These are phyloP conservation scores for Pistacia integerrima DNA, from an alignment of 345 rosid genomes.

Conservation along the genomic window DNA sequence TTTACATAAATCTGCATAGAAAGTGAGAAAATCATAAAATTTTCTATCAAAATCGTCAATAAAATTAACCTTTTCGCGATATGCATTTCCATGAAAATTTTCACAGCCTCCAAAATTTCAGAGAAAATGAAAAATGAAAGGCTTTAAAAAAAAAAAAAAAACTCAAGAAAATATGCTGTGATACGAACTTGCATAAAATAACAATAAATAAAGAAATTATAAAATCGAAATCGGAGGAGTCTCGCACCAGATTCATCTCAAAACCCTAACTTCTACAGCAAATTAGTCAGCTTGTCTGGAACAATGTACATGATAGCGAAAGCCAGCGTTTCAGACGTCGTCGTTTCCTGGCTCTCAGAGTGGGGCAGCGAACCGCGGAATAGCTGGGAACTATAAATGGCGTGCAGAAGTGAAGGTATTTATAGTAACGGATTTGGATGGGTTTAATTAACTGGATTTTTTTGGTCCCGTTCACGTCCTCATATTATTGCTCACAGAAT, in stretches of 20 bases:
- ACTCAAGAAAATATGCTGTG: background rate
- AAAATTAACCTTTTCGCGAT: too few species aligned
- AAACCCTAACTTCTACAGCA: conserved; percentile 35
- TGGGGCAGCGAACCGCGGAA: background rate
- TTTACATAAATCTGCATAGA: too few species aligned
- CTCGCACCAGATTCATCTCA: conserved; percentile 49
- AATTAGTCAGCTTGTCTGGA: conserved; percentile 5
- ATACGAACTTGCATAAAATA: too few species aligned
- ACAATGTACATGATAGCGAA: background rate
- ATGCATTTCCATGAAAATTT: background rate
- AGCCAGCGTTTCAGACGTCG: background rate
- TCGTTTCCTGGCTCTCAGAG: background rate
- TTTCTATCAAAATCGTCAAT: background rate
- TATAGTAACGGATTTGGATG: conserved; percentile 1
- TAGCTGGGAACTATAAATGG: background rate
- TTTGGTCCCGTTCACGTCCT: background rate
- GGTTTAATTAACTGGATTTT: background rate
- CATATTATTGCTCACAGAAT: too few species aligned
- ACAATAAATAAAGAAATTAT: background rate
- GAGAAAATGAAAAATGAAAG: background rate
- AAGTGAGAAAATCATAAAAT: conserved; percentile 17
- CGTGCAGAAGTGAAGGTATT: background rate
- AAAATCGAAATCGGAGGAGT: background rate
- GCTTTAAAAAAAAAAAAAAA: background rate
- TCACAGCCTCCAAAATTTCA: background rate